Percentiles rank a stretch among this genome's conserved stretches.
These are phyloP conservation scores for Rhodomyrtus tomentosa DNA, from an alignment of 345 rosid species.

Conservation along the genomic window DNA sequence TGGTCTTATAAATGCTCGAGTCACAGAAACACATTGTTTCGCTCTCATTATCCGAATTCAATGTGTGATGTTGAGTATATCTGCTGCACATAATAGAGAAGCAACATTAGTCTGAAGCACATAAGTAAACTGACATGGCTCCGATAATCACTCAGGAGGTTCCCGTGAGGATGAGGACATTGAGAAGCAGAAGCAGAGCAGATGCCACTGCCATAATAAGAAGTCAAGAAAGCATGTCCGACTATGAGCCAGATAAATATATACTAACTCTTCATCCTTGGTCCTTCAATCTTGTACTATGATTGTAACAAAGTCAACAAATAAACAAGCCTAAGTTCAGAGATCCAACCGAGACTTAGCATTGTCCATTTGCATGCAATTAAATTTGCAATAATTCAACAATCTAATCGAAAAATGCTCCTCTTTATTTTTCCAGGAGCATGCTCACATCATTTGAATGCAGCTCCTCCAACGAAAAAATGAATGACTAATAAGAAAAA, in stretches of 20 bases:
- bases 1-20: neutral
- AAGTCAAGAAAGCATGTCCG: neutral
- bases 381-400: neutral
- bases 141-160: neutral
- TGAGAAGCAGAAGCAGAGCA: neutral
- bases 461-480: neutral
- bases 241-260: neutral
- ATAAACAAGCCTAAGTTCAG: neutral
- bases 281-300: neutral
- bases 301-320: neutral
- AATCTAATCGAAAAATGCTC: neutral
- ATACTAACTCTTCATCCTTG: neutral
- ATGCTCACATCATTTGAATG: neutral
- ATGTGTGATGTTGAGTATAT: neutral
- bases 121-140: neutral
- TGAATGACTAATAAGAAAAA: neutral
- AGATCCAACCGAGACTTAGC: neutral
- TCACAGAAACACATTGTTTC: neutral
- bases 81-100: neutral
- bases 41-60: neutral
- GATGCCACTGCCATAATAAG: neutral
- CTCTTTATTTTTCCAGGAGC: neutral
- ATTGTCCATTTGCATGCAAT: neutral
- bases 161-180: neutral
- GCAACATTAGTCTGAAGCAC: neutral